Evolutionary conservation across 257 asterid species (phyloP).

Genomic region (Rauvolfia tetraphylla): DNA sequence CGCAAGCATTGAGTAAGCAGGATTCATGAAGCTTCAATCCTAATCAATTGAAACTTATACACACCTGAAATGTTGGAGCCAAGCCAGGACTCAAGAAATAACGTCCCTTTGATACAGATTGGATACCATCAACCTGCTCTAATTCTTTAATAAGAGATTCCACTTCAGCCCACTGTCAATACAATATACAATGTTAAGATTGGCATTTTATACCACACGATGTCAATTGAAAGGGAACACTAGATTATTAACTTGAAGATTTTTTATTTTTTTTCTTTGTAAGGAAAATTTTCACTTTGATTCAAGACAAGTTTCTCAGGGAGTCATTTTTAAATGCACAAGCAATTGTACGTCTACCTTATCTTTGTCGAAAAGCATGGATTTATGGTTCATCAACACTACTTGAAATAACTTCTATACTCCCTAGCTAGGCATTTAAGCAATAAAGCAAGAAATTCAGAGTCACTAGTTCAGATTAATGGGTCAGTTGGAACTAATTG

Average conservation of each 20-base stretch:
- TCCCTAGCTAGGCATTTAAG: neutral
- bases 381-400: neutral
- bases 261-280: neutral
- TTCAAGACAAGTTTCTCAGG: neutral
- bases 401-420: neutral
- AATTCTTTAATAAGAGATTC: constrained; percentile 76
- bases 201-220: neutral
- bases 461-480: neutral
- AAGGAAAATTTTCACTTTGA: neutral
- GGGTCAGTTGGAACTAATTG: neutral
- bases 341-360: neutral
- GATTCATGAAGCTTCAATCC: neutral
- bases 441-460: neutral
- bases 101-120: constrained; percentile 78
- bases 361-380: neutral
- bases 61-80: constrained; percentile 96
- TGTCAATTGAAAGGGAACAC: neutral
- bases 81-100: constrained; percentile 90
- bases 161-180: constrained; percentile 76
- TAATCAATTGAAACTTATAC: neutral
- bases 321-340: neutral
- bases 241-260: neutral
- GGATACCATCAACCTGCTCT: constrained; percentile 61
- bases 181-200: neutral
- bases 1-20: neutral